These are phyloP conservation scores for Haemoproteus tartakovskyi DNA, from an alignment of 169 alveolate species.

Conservation along the genomic window DNA sequence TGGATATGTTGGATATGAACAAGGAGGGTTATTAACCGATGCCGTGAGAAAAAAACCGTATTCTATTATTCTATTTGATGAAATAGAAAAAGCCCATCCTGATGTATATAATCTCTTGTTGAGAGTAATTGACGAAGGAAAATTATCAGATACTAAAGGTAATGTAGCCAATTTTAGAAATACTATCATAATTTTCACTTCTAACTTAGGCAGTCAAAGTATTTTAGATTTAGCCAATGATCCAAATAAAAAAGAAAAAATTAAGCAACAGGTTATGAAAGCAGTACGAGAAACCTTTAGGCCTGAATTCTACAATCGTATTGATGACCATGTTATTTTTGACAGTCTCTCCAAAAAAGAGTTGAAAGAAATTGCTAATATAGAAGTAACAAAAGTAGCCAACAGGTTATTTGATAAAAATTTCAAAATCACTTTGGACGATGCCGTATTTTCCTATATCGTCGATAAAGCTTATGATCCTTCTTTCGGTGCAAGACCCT, in stretches of 20 bases:
- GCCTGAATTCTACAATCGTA: slow-evolving; percentile 87
- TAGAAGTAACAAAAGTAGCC: slow-evolving; percentile 80
- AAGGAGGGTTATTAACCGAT: slow-evolving; percentile 90
- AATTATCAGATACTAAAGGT: slow-evolving; percentile 86
- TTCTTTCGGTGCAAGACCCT: slow-evolving; percentile 85
- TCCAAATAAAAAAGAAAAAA: slow-evolving; percentile 76
- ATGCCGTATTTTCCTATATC: slow-evolving; percentile 80
- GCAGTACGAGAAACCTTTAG: slow-evolving; percentile 77
- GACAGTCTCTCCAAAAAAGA: slow-evolving; percentile 79
- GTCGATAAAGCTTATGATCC: slow-evolving; percentile 88
- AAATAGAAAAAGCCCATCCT: slow-evolving; percentile 91
- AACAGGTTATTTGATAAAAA: slow-evolving; percentile 81
- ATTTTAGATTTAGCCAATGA: slow-evolving; percentile 81
- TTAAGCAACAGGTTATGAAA: slow-evolving; percentile 76
- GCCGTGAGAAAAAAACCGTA: slow-evolving; percentile 88
- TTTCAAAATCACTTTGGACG: slow-evolving; percentile 80
- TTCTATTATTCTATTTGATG: slow-evolving; percentile 88
- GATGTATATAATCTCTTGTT: slow-evolving; percentile 85
- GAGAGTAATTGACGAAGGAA: slow-evolving; percentile 88
- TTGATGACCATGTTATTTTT: slow-evolving; percentile 85
- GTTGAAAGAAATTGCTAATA: slow-evolving; percentile 78
- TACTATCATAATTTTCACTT: slow-evolving; percentile 82
- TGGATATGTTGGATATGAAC: slow-evolving; percentile 89
- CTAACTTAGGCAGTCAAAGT: slow-evolving; percentile 85
- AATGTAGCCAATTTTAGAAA: slow-evolving; percentile 87